A percentile compares a stretch with the other conserved stretches of the same genome.
phyloP scores from a whole-genome alignment of 352 stramenopile species.

The Pythium sp. region DNA sequence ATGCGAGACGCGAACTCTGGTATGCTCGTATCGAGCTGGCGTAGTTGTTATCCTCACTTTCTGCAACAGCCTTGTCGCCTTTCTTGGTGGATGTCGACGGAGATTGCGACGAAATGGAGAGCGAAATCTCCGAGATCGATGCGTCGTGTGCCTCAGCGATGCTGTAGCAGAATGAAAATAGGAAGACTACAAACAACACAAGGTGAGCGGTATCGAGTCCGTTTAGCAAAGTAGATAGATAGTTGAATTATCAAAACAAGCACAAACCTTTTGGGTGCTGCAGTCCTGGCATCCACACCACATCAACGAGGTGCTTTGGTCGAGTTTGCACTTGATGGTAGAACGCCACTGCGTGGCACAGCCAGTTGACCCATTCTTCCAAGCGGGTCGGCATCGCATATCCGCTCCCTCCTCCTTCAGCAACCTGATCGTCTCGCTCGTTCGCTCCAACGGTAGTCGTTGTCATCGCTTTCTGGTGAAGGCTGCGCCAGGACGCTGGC shows the following conservation, averaged over 20 bases:
- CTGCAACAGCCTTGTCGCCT: background rate
- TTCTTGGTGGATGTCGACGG: background rate
- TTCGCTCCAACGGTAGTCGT: background rate
- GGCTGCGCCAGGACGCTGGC: conserved; percentile 14
- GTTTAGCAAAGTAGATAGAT: background rate
- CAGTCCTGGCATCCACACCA: conserved; percentile 39
- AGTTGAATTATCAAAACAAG: background rate
- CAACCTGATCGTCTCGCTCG: background rate
- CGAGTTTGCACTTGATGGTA: conserved; percentile 28
- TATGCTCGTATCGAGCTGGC: background rate
- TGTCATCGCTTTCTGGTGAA: conserved; percentile 9
- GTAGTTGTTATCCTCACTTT: background rate
- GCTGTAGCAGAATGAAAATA: conserved; percentile 35
- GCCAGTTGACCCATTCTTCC: conserved; percentile 27
- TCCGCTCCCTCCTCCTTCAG: conserved; percentile 1
- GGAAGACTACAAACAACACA: conserved; percentile 21
- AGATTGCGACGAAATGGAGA: background rate
- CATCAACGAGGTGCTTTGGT: conserved; percentile 13
- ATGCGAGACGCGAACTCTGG: conserved; percentile 20
- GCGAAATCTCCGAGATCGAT: conserved; percentile 4
- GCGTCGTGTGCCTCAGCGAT: conserved; percentile 23
- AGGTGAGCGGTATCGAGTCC: background rate
- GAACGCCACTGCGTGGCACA: conserved; percentile 28
- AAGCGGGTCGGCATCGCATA: conserved; percentile 27
- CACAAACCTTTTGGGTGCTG: conserved; percentile 40